These are phyloP conservation scores for Aureoboletus auriporus DNA, from an alignment of 768 basidiomycete genomes.

Conservation along the genomic window DNA sequence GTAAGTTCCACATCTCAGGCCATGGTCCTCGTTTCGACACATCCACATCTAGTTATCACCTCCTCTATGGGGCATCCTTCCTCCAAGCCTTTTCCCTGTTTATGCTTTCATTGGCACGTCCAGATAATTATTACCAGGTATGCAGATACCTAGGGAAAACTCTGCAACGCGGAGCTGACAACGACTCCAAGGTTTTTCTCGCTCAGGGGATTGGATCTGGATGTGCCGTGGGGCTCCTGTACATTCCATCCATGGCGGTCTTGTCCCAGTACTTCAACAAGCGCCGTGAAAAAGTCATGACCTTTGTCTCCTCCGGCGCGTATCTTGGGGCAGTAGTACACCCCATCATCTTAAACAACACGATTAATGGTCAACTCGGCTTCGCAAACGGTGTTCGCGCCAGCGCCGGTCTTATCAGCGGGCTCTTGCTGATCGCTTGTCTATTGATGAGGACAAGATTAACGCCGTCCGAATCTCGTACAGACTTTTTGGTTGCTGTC, in stretches of 20 bases:
- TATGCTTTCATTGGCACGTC: constrained; percentile 44
- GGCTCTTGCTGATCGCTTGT: constrained; percentile 36
- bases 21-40: neutral
- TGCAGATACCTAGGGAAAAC: neutral
- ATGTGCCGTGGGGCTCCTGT: constrained; percentile 44
- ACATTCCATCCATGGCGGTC: constrained; percentile 45
- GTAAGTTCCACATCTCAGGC: constrained; percentile 22
- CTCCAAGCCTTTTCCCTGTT: constrained; percentile 34
- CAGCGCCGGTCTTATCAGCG: constrained; percentile 38
- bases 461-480: constrained; percentile 27
- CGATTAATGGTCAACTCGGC: constrained; percentile 39
- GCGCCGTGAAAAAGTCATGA: constrained; percentile 47
- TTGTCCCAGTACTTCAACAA: constrained; percentile 51
- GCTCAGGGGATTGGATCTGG: constrained; percentile 49
- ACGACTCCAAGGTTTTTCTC: constrained; percentile 42
- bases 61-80: constrained; percentile 27
- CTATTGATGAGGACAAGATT: constrained; percentile 39
- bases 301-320: constrained; percentile 53
- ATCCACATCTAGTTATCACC: constrained; percentile 16
- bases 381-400: constrained; percentile 41
- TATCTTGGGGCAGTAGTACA: constrained; percentile 58
- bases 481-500: constrained; percentile 17
- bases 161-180: neutral
- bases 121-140: constrained; percentile 42
- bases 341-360: constrained; percentile 59